These are phyloP conservation scores for Jackrogersella multiformis DNA, from an alignment of 495 filamentous ascomycete genomes.

Conservation along the genomic window DNA sequence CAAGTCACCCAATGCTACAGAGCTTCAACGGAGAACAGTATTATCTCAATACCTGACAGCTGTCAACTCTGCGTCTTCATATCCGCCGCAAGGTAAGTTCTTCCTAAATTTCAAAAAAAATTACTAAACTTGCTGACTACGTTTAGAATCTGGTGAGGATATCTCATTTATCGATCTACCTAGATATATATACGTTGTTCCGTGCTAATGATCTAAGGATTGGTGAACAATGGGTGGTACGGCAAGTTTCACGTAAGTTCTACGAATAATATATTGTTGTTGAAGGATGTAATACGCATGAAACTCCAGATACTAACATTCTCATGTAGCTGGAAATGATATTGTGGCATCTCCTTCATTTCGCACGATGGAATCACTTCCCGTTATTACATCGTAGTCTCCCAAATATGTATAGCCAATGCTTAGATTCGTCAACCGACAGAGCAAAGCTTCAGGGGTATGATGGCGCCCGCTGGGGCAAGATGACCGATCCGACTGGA, in stretches of 20 bases:
- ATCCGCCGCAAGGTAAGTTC: slow-evolving; percentile 47
- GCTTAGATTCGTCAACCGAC: slow-evolving; percentile 55
- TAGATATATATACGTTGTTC: not conserved
- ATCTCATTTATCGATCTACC: slow-evolving; percentile 33
- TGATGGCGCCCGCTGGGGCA: slow-evolving; percentile 63
- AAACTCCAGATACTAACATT: not conserved
- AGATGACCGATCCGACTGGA: slow-evolving; percentile 67
- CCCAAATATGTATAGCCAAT: slow-evolving; percentile 58
- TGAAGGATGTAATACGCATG: not conserved
- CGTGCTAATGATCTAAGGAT: slow-evolving; percentile 45
- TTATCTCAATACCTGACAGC: slow-evolving; percentile 62
- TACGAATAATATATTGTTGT: not conserved
- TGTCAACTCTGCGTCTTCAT: slow-evolving; percentile 56
- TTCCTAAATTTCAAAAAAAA: not conserved
- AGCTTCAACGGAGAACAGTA: slow-evolving; percentile 62
- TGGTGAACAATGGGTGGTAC: slow-evolving; percentile 66
- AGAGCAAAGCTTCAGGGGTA: slow-evolving; percentile 62
- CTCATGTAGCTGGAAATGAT: slow-evolving; percentile 58
- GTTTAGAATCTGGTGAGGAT: slow-evolving; percentile 43
- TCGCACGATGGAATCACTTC: slow-evolving; percentile 61
- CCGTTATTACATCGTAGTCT: slow-evolving; percentile 56
- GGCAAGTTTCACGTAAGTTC: slow-evolving; percentile 57
- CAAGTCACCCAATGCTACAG: slow-evolving; percentile 51
- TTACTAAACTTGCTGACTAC: slow-evolving; percentile 8
- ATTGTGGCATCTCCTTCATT: slow-evolving; percentile 64